Evolutionary conservation across 2,329 filamentous ascomycete genomes (phyloP).

Genomic region (Pseudocercospora musae): DNA sequence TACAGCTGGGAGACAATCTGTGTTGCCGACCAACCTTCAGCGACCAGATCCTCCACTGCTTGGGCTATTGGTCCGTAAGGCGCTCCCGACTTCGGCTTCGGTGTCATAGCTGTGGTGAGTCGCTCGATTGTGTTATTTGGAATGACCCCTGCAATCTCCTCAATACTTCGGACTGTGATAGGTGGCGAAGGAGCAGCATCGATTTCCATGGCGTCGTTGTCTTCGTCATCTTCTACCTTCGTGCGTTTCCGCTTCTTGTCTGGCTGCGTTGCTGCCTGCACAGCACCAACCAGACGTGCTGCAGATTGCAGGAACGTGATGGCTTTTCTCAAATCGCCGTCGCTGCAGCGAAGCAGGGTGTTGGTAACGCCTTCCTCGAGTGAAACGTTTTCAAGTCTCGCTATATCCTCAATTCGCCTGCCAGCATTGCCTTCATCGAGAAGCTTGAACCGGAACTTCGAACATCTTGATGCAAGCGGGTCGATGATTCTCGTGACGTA

Average conservation of each 20-base stretch:
- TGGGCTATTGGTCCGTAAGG: slow-evolving; percentile 70
- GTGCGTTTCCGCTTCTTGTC: slow-evolving; percentile 42
- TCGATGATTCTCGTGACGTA: slow-evolving; percentile 98
- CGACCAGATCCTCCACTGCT: slow-evolving; percentile 84
- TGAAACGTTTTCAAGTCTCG: slow-evolving; percentile 69
- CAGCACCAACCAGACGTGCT: slow-evolving; percentile 76
- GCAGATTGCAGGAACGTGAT: slow-evolving; percentile 96
- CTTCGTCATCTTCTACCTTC: slow-evolving; percentile 63
- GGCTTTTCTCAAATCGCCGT: slow-evolving; percentile 91
- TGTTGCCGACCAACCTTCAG: slow-evolving; percentile 93
- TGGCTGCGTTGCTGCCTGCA: slow-evolving; percentile 28
- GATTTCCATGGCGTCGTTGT: slow-evolving; percentile 53
- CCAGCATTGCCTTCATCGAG: slow-evolving; percentile 83
- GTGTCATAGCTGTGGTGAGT: slow-evolving; percentile 68
- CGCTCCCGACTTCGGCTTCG: slow-evolving; percentile 56
- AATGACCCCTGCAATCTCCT: slow-evolving; percentile 96
- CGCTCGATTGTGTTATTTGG: slow-evolving; percentile 68
- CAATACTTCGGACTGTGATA: slow-evolving; percentile 75
- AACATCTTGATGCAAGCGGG: slow-evolving; percentile 86
- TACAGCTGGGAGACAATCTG: slow-evolving; percentile 87
- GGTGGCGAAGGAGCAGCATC: slow-evolving; percentile 34
- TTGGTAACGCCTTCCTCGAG: slow-evolving; percentile 78
- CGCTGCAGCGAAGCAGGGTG: slow-evolving; percentile 78
- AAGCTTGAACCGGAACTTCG: slow-evolving; percentile 97
- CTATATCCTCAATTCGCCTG: slow-evolving; percentile 77